A percentile compares a stretch with the other conserved stretches of the same genome.
These are phyloP conservation scores for Elongisporangium prolatum DNA, from an alignment of 352 stramenopile species.

Conservation along the genomic window DNA sequence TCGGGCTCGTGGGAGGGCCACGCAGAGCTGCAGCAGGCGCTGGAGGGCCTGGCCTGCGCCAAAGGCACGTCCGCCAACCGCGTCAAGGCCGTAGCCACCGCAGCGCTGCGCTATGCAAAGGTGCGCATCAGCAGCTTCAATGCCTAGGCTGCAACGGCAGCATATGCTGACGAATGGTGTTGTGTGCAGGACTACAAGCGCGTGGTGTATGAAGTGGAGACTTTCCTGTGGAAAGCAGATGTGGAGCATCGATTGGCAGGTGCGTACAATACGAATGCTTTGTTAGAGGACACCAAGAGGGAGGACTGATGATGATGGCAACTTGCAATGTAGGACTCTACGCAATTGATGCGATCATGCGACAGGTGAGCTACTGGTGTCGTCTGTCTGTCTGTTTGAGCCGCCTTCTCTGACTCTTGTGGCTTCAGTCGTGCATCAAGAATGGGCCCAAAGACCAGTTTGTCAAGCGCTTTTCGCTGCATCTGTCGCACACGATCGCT, in stretches of 20 bases:
- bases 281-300: not conserved
- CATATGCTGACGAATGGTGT: not conserved
- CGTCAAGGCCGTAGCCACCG: conserved; percentile 61
- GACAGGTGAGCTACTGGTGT: conserved; percentile 29
- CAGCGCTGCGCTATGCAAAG: conserved; percentile 72
- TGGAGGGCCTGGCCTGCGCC: conserved; percentile 58
- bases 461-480: conserved; percentile 73
- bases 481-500: conserved; percentile 64
- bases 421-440: conserved; percentile 23
- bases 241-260: conserved; percentile 76
- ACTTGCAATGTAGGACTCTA: conserved; percentile 51
- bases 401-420: not conserved
- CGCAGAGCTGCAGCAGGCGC: conserved; percentile 58
- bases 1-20: conserved; percentile 57
- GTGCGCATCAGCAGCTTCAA: conserved; percentile 15
- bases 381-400: conserved; percentile 2
- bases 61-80: conserved; percentile 81
- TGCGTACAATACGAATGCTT: conserved; percentile 11
- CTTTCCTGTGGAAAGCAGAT: conserved; percentile 81
- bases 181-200: conserved; percentile 74
- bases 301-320: not conserved
- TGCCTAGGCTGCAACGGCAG: not conserved
- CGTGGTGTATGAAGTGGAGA: conserved; percentile 82
- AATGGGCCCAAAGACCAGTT: conserved; percentile 62
- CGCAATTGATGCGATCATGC: conserved; percentile 80